phyloP scores from a whole-genome alignment of 495 filamentous ascomycete genomes.

The Annulohypoxylon moriforme region DNA sequence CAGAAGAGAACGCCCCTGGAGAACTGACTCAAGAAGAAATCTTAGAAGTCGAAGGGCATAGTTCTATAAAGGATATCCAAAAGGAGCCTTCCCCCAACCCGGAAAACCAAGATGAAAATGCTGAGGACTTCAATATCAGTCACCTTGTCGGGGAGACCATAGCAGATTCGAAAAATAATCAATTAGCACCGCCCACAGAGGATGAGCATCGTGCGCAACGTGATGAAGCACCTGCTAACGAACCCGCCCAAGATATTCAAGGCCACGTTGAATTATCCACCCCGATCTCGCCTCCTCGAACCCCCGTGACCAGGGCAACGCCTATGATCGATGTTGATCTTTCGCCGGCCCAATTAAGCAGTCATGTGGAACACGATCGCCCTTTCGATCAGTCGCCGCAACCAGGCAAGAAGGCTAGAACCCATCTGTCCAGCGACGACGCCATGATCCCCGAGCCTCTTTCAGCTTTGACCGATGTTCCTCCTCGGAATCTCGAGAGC shows the following conservation, averaged over 20 bases:
- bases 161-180: conserved; percentile 20
- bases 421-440: conserved; percentile 41
- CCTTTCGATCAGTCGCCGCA: conserved; percentile 52
- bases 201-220: conserved; percentile 23
- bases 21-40: conserved; percentile 47
- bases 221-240: conserved; percentile 23
- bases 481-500: background rate
- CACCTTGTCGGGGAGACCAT: conserved; percentile 30
- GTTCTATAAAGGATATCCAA: conserved; percentile 32
- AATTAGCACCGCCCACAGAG: conserved; percentile 21
- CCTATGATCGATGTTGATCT: conserved; percentile 39
- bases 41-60: conserved; percentile 41
- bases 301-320: conserved; percentile 25
- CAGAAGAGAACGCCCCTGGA: conserved; percentile 45
- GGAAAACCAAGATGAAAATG: conserved; percentile 48
- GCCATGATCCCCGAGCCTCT: conserved; percentile 25
- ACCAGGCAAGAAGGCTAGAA: conserved; percentile 53
- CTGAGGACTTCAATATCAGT: conserved; percentile 43
- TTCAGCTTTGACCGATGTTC: conserved; percentile 9
- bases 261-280: conserved; percentile 17
- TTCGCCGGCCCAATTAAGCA: conserved; percentile 51
- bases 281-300: conserved; percentile 32
- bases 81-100: conserved; percentile 31
- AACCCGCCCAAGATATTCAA: conserved; percentile 20
- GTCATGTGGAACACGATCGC: conserved; percentile 53